phyloP scores from a whole-genome alignment of 1,139 yeast species.

The Scheffersomyces segobiensis region DNA sequence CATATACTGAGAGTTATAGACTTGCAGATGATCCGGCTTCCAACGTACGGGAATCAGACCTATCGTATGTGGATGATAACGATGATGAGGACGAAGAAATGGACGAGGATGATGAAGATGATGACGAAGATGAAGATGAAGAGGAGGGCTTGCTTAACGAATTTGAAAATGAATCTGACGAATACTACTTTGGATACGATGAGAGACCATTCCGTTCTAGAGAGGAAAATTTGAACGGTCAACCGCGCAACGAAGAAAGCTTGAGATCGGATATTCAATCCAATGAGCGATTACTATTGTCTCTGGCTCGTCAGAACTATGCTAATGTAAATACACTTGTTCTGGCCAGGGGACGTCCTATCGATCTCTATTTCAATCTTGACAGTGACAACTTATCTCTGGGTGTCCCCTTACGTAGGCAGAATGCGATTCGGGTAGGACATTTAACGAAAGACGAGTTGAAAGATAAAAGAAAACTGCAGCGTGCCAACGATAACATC shows the following conservation, averaged over 20 bases:
- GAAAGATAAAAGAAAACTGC: constrained; percentile 1
- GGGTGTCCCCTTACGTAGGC: constrained; percentile 14
- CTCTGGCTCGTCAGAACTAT: constrained; percentile 30
- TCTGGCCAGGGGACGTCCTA: constrained; percentile 6
- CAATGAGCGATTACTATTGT: constrained; percentile 25
- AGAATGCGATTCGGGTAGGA: constrained; percentile 13
- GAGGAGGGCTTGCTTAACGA: constrained; percentile 1
- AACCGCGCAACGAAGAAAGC: constrained; percentile 1
- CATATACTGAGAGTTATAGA: background rate
- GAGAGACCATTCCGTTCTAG: background rate
- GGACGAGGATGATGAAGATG: constrained; percentile 5
- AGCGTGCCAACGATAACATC: background rate
- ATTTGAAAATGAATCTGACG: background rate
- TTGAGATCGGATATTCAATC: constrained; percentile 17
- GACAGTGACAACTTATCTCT: background rate
- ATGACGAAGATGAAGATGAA: constrained; percentile 4
- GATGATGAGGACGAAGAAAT: constrained; percentile 5
- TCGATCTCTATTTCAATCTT: background rate
- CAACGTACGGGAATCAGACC: constrained; percentile 1
- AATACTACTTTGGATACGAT: background rate
- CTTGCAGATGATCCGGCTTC: constrained; percentile 1
- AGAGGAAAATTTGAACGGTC: constrained; percentile 4
- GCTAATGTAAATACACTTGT: constrained; percentile 20
- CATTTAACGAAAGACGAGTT: background rate
- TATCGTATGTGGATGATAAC: constrained; percentile 3